A percentile compares a stretch with the other conserved stretches of the same genome.
These are phyloP conservation scores for Cerioporus squamosus DNA, from an alignment of 1,284 basidiomycete species.

Conservation along the genomic window DNA sequence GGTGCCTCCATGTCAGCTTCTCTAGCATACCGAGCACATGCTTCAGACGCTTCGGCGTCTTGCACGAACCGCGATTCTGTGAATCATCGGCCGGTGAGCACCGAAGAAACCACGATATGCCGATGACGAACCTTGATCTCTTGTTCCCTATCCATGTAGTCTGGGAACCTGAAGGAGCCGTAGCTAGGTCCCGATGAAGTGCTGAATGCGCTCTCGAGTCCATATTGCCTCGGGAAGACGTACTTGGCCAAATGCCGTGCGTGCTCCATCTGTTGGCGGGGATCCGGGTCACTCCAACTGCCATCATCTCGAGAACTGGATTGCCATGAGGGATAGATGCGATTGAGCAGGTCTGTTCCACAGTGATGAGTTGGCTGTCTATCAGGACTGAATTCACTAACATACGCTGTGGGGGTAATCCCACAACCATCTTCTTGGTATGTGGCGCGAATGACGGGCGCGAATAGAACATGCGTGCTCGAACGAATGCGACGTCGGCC, in stretches of 20 bases:
- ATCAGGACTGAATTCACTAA: slow-evolving; percentile 2
- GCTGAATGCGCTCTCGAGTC: slow-evolving; percentile 62
- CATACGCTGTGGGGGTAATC: slow-evolving; percentile 73
- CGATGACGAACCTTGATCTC: slow-evolving; percentile 66
- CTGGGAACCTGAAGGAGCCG: slow-evolving; percentile 38
- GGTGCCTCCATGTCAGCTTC: slow-evolving; percentile 69
- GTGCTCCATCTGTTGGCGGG: slow-evolving; percentile 47
- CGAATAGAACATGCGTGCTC: slow-evolving; percentile 71
- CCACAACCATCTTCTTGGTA: slow-evolving; percentile 54
- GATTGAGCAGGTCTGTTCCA: slow-evolving; percentile 64
- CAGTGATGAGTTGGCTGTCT: slow-evolving; percentile 5
- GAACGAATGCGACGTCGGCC: slow-evolving; percentile 58
- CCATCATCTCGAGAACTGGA: slow-evolving; percentile 29
- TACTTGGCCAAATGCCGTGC: slow-evolving; percentile 79
- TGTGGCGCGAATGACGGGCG: slow-evolving; percentile 55
- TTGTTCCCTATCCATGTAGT: slow-evolving; percentile 66
- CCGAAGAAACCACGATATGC: neutral
- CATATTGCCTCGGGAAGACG: slow-evolving; percentile 82
- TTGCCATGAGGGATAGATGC: slow-evolving; percentile 48
- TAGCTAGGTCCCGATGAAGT: slow-evolving; percentile 3
- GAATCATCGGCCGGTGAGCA: neutral
- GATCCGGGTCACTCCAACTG: slow-evolving; percentile 44
- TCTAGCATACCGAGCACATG: slow-evolving; percentile 57
- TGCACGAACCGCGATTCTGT: slow-evolving; percentile 52
- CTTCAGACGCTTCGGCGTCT: slow-evolving; percentile 78